Evolutionary conservation across 257 asterid genomes (phyloP), one percentile per base, ranked within the genome.

Genomic region (Ajuga chamaepitys): DNA sequence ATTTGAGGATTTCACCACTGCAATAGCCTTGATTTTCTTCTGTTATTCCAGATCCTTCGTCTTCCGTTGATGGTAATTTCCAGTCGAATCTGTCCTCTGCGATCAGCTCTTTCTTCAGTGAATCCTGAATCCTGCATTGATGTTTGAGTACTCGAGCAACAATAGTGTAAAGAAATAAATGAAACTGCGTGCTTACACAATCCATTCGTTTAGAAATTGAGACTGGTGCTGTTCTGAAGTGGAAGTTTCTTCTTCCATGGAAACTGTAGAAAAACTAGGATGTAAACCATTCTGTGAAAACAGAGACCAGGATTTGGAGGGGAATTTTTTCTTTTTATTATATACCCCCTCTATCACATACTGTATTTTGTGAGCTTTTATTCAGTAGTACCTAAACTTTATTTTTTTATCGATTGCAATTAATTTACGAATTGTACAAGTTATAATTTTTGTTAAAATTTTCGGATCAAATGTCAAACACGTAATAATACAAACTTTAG

Each of bases 71-170:
- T 63, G 82, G 88, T 32, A 82, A 47, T 60, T 78, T 80, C 97
- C 97, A 89, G 61, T 35, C 16, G 79, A 84, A 82, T 42, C 70
- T 74, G 58, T 87, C 95, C 48, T 81, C 80, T 20, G 75, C 57
- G 64, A 83, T 80, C 76, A 89, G 70, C 59, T 69, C 74, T 47
- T 71, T 70, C 85, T 82, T 87, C 57, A 86, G 83, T 11, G 82
- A 75, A 66, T 82, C 85, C 64, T 88, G 96, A 73, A 79, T 62
- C 77, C 93, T 83, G 83, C 65, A 69, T 57, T 24, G 24, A 24
- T 37, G 7, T 26, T 74, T n/a, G 58, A 16, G 41, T 24, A 47
- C 16, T 54, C 0, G 26, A 24, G 50, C 42, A 21, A 59, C 4
- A 14, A 35, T 53, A 48, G 9, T 11, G 50, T 37, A 14, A 41